phyloP scores from a whole-genome alignment of 2,329 filamentous ascomycete genomes.

The Cordyceps farinosa region DNA sequence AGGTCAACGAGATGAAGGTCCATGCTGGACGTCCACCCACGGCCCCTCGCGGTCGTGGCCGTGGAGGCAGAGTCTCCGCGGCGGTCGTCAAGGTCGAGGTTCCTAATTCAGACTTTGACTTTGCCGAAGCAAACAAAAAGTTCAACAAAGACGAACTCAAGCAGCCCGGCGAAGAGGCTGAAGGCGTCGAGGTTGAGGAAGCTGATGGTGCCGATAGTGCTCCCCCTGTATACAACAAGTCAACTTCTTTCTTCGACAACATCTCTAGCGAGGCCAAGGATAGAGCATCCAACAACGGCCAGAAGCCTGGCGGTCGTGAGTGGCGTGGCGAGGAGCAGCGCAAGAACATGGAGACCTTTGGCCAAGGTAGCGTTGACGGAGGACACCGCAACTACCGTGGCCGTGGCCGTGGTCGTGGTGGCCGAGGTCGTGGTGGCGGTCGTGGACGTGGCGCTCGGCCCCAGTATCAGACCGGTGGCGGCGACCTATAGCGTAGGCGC shows the following conservation, averaged over 20 bases:
- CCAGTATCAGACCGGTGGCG: conserved; percentile 27
- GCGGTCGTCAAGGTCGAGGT: conserved; percentile 72
- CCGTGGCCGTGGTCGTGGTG: conserved; percentile 69
- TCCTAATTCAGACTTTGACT: conserved; percentile 88
- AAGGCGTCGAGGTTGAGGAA: conserved; percentile 36
- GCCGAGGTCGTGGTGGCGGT: conserved; percentile 42
- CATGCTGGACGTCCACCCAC: conserved; percentile 52
- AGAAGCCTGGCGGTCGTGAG: conserved; percentile 73
- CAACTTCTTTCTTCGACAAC: conserved; percentile 93
- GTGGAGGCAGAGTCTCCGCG: conserved; percentile 43
- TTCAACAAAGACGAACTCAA: conserved; percentile 56
- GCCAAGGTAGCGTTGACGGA: conserved; percentile 89
- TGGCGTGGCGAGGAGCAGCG: conserved; percentile 91
- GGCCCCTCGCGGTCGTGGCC: conserved; percentile 47
- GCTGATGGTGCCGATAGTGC: conserved; percentile 42
- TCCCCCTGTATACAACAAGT: conserved; percentile 73
- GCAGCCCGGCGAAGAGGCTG: conserved; percentile 70
- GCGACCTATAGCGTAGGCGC: conserved; percentile 12
- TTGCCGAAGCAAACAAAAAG: conserved; percentile 56
- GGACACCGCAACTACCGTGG: conserved; percentile 75
- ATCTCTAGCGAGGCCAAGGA: conserved; percentile 94
- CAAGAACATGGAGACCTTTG: conserved; percentile 97
- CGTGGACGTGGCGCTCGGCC: conserved; percentile 34
- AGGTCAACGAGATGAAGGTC: conserved; percentile 73
- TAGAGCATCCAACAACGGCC: conserved; percentile 66